Evolutionary conservation across 495 filamentous ascomycete genomes (phyloP), one percentile per base, ranked within the genome.

Genomic region (Hyaloscypha finlandica): DNA sequence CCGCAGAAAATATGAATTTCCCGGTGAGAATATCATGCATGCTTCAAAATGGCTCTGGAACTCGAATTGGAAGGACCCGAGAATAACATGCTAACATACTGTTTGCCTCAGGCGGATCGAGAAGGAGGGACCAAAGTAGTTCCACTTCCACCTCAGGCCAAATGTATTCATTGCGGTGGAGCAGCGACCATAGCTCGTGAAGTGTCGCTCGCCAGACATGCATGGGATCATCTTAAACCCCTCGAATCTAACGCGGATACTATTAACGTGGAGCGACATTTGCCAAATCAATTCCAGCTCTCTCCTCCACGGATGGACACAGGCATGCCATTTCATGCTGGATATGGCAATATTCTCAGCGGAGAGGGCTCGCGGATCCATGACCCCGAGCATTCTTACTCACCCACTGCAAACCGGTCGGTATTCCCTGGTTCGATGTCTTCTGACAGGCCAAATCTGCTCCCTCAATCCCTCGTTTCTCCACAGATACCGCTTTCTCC

Each of bases 231-330:
- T 0, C 63, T 79, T 1, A 73, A 73, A 22, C 70, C 77, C 1
- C 71, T 79, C 20, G 74, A 74, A 8, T 66, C 71, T 11, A 74
- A 76, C 52, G 72, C 72, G 3, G 77, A 77, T 61, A 73, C 74
- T 2, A 72, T 79, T 52, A 75, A 76, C 58, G 68, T 77, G 32
- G 76, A 79, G 61, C 61, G 77, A 4, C 77, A 79, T 62, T 58
- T 77, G 16, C 71, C 72, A 29, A 73, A 64, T 2, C 68, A 74
- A 39, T 79, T 79, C 61, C 76, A 77, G 20, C 48, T 77, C 11
- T 37, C 31, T 16, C 71, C 76, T 3, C 73, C 76, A 20, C 77
- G 71, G 37, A 12, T 65, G 32, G 73, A 79, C 8, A 59, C 63
- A 9, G 55, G 65, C 12, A 71, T 69, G 25, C n/a, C 64, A 29